A percentile compares a stretch with the other conserved stretches of the same genome.
Conservation (phyloP, 106 monocot genomes). For the Allium sativum region DNA sequence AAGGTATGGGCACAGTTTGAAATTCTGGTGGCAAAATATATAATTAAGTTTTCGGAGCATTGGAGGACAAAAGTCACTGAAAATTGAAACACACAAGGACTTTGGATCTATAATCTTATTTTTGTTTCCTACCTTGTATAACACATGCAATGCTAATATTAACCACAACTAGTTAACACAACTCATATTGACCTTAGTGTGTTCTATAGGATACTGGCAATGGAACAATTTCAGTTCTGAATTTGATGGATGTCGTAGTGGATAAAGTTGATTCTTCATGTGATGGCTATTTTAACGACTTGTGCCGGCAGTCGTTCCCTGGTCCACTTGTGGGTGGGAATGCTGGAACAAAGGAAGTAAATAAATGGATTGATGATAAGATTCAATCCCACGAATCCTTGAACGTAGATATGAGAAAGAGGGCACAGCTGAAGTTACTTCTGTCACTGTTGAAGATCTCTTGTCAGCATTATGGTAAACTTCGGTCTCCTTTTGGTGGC, state of each 20-base stretch:
- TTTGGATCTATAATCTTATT: too few species aligned
- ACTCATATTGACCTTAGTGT: neutral
- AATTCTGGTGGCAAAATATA: neutral
- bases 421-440: constrained; percentile 53
- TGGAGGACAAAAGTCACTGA: too few species aligned
- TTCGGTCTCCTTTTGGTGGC: constrained; percentile 80
- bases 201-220: constrained; percentile 34
- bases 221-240: constrained; percentile 44
- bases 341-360: constrained; percentile 68
- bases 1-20: neutral
- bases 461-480: constrained; percentile 86
- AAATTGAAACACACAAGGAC: too few species aligned
- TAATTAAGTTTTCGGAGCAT: neutral
- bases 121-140: neutral
- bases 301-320: constrained; percentile 71
- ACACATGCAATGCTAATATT: neutral
- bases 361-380: constrained; percentile 90
- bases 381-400: constrained; percentile 41
- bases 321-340: constrained; percentile 88
- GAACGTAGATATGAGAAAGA: constrained; percentile 35
- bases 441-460: constrained; percentile 74
- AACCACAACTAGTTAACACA: neutral
- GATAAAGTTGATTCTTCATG: constrained; percentile 22
- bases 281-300: constrained; percentile 44
- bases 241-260: constrained; percentile 52